Evolutionary conservation across 1,284 basidiomycete species (phyloP).

Genomic region (Inonotus hispidus): DNA sequence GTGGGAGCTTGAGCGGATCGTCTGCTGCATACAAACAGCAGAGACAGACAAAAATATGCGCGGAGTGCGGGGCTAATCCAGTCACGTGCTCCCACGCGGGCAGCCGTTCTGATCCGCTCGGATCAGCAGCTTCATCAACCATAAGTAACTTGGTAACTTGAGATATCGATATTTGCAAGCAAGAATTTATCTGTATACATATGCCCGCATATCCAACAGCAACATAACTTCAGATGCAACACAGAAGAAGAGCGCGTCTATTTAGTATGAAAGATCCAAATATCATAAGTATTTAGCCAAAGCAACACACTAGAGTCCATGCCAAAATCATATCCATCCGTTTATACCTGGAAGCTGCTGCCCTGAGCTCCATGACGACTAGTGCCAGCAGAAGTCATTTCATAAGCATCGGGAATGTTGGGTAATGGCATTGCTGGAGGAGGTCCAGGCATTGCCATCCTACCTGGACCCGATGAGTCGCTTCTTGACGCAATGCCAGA

Average conservation of each 20-base stretch:
- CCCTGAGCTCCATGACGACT: background rate
- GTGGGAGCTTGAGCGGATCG: background rate
- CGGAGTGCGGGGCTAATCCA: background rate
- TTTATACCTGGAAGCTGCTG: background rate
- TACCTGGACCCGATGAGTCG: background rate
- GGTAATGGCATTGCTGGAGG: slow-evolving; percentile 3
- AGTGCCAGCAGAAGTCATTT: background rate
- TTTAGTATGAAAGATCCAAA: background rate
- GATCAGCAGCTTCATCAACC: background rate
- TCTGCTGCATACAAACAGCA: background rate
- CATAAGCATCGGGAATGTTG: background rate
- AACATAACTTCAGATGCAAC: background rate
- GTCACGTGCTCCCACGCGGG: background rate
- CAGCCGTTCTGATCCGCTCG: background rate
- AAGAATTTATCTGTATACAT: background rate
- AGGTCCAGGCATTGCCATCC: background rate
- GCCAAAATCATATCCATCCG: background rate
- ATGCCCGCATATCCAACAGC: background rate
- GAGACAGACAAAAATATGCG: background rate
- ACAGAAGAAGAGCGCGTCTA: background rate
- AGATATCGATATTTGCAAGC: background rate
- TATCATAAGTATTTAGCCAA: background rate
- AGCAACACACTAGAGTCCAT: background rate
- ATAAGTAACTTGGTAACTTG: no score
- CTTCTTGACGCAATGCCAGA: background rate